Conservation (phyloP, 768 basidiomycete genomes). For the Russula ochroleuca region DNA sequence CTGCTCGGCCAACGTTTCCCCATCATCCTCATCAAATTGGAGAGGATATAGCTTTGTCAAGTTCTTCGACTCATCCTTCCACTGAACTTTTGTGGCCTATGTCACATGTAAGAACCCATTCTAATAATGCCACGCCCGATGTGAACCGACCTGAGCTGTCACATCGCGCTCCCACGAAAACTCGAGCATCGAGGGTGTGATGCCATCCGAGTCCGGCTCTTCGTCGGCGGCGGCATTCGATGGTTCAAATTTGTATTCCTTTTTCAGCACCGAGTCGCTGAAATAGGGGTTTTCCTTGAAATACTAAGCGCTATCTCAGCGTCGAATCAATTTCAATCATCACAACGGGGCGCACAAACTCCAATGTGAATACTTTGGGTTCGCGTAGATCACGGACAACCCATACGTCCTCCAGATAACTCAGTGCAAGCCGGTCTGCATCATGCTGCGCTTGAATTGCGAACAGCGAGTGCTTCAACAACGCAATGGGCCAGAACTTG, state of each 20-base stretch:
- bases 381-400: constrained; percentile 67
- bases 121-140: constrained; percentile 1
- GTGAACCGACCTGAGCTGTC: constrained; percentile 47
- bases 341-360: constrained; percentile 65
- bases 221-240: constrained; percentile 51
- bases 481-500: constrained; percentile 83
- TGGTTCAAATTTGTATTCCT: constrained; percentile 71
- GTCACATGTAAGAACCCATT: constrained; percentile 2
- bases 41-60: constrained; percentile 77
- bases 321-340: constrained; percentile 12
- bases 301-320: constrained; percentile 42
- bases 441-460: constrained; percentile 64
- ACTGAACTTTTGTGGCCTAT: constrained; percentile 65
- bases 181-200: constrained; percentile 72
- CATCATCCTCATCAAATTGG: constrained; percentile 55
- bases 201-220: constrained; percentile 64
- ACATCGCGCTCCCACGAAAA: constrained; percentile 80
- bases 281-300: constrained; percentile 89
- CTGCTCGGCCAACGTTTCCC: constrained; percentile 56
- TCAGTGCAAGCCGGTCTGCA: constrained; percentile 76
- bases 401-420: constrained; percentile 84
- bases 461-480: constrained; percentile 67
- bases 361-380: constrained; percentile 75
- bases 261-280: constrained; percentile 67
- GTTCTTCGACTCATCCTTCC: constrained; percentile 76